Conservation (phyloP, 202 grass and related monocot genomes). For the Panicum virgatum region DNA sequence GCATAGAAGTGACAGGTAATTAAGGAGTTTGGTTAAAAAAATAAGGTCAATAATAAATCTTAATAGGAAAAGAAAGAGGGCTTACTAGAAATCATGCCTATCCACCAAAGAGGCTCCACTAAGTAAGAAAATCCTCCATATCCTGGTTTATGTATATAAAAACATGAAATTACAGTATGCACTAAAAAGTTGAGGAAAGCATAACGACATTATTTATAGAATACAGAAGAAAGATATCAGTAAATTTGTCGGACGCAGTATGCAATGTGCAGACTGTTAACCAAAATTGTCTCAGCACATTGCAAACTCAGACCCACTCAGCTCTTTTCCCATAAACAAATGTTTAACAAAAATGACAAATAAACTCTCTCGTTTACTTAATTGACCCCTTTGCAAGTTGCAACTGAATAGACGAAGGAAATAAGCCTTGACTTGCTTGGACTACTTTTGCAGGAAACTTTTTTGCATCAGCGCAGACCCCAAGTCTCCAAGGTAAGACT, state of each 20-base stretch:
- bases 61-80: constrained; percentile 17
- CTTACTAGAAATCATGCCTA: constrained; percentile 93
- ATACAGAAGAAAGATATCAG: background rate
- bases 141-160: constrained; percentile 51
- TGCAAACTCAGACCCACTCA: background rate
- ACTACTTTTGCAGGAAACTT: constrained; percentile 39
- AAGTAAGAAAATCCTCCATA: constrained; percentile 86
- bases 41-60: constrained; percentile 1
- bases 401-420: constrained; percentile 20
- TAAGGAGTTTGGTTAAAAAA: background rate
- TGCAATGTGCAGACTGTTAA: background rate
- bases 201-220: constrained; percentile 3
- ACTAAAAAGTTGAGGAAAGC: background rate
- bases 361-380: background rate
- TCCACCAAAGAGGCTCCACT: constrained; percentile 88
- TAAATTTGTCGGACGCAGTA: constrained; percentile 4
- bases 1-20: background rate
- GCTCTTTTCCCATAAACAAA: background rate
- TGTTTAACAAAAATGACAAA: background rate
- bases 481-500: background rate
- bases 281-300: background rate
- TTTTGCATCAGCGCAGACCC: background rate
- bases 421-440: constrained; percentile 16
- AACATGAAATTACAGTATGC: constrained; percentile 20
- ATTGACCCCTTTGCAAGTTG: constrained; percentile 24